Evolutionary conservation across 805 yeast species (phyloP).

Genomic region (Sugiyamaella lignohabitans): DNA sequence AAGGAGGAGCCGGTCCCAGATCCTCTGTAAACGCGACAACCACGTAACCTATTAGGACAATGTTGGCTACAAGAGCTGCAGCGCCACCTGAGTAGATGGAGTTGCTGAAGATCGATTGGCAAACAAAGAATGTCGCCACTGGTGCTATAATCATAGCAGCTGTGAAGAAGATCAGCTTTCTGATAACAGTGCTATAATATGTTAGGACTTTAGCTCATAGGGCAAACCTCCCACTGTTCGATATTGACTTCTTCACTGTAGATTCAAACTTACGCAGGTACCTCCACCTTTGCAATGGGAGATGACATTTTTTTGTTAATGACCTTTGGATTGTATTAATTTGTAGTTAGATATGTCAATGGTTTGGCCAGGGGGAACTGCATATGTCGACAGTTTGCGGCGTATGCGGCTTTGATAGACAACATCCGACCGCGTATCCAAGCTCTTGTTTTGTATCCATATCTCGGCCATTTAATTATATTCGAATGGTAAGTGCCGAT

Average conservation of each 20-base stretch:
- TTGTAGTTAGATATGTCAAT: neutral
- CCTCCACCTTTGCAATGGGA: neutral
- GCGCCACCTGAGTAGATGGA: constrained; percentile 61
- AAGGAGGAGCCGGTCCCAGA: constrained; percentile 10
- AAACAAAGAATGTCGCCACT: constrained; percentile 46
- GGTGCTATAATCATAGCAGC: constrained; percentile 66
- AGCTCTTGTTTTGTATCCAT: no score
- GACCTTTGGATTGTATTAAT: no score
- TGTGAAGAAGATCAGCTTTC: constrained; percentile 59
- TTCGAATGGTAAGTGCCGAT: no score
- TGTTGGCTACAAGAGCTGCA: constrained; percentile 67
- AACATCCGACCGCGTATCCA: no score
- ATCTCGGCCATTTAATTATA: no score
- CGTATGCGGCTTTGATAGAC: no score
- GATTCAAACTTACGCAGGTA: neutral
- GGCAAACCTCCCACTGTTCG: no score
- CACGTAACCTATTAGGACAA: constrained; percentile 61
- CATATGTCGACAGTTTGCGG: no score
- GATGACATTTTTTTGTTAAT: constrained; percentile 1
- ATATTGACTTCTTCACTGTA: no score
- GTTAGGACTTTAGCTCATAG: no score
- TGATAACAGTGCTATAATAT: constrained; percentile 26
- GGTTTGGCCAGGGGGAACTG: no score
- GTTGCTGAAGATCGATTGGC: constrained; percentile 39
- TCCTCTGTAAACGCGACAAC: constrained; percentile 68